Conservation (phyloP, 2,329 filamentous ascomycete species). For the Hypoxylon sp. region DNA sequence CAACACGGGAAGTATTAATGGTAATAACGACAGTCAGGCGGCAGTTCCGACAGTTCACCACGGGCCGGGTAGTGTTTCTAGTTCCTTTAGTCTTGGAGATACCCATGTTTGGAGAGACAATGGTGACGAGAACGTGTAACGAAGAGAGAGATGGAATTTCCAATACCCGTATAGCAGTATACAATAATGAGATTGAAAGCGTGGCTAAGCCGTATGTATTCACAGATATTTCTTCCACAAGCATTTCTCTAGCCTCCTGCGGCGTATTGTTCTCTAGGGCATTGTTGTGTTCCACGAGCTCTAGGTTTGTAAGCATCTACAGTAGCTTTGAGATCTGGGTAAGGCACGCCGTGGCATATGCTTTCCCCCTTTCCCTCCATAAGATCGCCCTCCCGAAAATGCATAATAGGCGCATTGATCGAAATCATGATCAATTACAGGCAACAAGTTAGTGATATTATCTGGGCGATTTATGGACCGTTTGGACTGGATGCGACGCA, state of each 20-base stretch:
- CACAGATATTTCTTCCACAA: neutral
- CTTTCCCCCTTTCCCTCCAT: neutral
- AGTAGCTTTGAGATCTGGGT: neutral
- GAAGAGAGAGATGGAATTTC: slow-evolving; percentile 23
- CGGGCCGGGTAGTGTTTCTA: slow-evolving; percentile 49
- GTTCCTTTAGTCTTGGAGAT: slow-evolving; percentile 49
- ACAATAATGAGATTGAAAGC: slow-evolving; percentile 37
- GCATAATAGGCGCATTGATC: neutral
- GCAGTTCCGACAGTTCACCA: slow-evolving; percentile 30
- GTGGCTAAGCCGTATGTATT: neutral
- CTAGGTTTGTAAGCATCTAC: neutral
- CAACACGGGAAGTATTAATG: slow-evolving; percentile 31
- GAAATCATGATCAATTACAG: neutral
- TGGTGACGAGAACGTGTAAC: slow-evolving; percentile 46
- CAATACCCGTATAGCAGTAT: slow-evolving; percentile 17
- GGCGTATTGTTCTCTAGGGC: neutral
- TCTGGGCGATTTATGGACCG: neutral
- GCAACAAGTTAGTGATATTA: neutral
- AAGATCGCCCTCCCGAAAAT: neutral
- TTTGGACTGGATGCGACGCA: neutral
- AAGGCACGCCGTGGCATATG: neutral
- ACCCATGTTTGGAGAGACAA: slow-evolving; percentile 50
- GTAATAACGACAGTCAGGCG: slow-evolving; percentile 26
- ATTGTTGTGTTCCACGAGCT: neutral
- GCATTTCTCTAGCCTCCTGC: neutral